Base-by-base conservation (phyloP, 2,329 filamentous ascomycete species). In the Colletotrichum sp. region DNA sequence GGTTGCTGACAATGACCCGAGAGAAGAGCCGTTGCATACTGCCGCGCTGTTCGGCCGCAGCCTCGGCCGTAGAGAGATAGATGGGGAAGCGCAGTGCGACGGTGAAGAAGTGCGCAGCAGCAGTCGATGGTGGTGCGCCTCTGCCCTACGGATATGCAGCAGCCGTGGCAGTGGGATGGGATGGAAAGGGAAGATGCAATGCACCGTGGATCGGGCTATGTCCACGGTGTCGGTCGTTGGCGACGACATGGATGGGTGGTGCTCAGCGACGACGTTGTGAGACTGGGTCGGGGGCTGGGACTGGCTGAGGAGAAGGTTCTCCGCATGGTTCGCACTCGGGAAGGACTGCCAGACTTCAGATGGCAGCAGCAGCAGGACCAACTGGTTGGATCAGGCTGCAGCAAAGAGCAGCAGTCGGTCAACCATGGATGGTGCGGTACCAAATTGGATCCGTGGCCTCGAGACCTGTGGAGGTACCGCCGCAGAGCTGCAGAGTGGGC, bases 171-270 rank as follows among this genome's bases (percentile, higher is more conserved):
- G 30, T 62, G 30, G 68, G 32, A 55, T 38, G 55, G 18, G 38
- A 55, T 38, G 55, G 18, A 36, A 36, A 63, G 72, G 62, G 36
- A 56, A 36, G 32, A 61, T 71, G 72, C 68, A 74, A 74, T 74
- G 69, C 68, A 66, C 24, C 72, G 72, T 63, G 56, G 63, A 75
- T 72, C 73, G 62, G 73, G 63, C 69, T 63, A 72, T 75, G 73
- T 43, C 38, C 61, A 32, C 26, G 32, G 55, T 10, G 26, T 24
- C 55, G 55, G 62, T 62, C 55, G 55, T 18, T 62, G 43, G 43
- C 43, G 43, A 52, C 43, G 21, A 58, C 55, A 72, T 34, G 62
- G 43, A 16, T 71, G 24, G 30, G 24, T 48, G 13, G 55, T 61
- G 56, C 67, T 48, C 30, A 62, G 43, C 26, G 21, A 28, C 12